Evolutionary conservation across 2,329 filamentous ascomycete genomes (phyloP), one percentile per base, ranked within the genome.

Genomic region (Botrytis porri): DNA sequence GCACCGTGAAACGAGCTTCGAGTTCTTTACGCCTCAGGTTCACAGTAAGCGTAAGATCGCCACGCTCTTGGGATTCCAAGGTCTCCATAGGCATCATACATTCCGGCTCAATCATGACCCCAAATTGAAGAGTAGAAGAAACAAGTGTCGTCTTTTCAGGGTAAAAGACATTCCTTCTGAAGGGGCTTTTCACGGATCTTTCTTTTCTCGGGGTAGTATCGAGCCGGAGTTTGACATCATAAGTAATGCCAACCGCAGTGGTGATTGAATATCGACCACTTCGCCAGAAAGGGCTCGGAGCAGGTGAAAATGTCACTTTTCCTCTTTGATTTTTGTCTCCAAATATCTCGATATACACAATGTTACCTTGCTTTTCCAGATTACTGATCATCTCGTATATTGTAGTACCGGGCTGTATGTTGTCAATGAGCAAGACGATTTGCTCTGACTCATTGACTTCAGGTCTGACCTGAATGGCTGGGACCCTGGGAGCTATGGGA

Each of bases 121-220:
- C 92, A 76, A 94, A 91, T n/a, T 88, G 85, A 3, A 94, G 77
- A 0, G 82, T 83, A 2, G 79, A 77, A 2, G 86, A 83, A 2
- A 80, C 77, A 1, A 89, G 75, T 18, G 78, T 83, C 79, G 86
- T 80, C 32, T 79, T 78, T 35, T 78, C 73, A 2, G 81, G 80
- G 61, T 82, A 81, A 10, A 70, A 77, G 1, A 80, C 65, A 14
- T 76, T 76, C n/a, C 77, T 74, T 51, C 77, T 77, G 29, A 79
- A 74, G 3, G 80, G 79, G 70, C 80, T 71, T 41, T 37, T 51
- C 5, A 73, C 43, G 20, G 22, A n/a, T 3, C 32, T 39, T 35
- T 41, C 48, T 48, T n/a, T 45, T 37, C n/a, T 64, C 25, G 37
- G n/a, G 18, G 9, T 43, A n/a, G 45, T 18, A 25, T 73, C 65